Evolutionary conservation across 768 basidiomycete genomes (phyloP).

Genomic region (Tulasnella sp.): DNA sequence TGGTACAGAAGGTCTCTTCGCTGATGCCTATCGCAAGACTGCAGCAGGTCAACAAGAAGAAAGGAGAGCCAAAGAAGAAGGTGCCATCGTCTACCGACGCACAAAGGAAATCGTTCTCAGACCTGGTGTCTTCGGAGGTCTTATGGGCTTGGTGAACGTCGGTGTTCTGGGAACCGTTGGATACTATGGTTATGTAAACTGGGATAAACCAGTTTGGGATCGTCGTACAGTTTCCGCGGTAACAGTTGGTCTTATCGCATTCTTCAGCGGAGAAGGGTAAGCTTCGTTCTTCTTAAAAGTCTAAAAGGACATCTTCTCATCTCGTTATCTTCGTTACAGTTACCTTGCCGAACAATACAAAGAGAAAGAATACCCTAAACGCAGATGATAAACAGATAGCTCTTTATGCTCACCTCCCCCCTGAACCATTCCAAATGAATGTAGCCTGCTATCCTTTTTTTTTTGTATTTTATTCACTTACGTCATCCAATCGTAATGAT

Average conservation of each 20-base stretch:
- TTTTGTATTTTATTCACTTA: too few species aligned
- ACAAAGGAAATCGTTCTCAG: constrained; percentile 44
- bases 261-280: constrained; percentile 60
- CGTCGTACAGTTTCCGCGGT: constrained; percentile 44
- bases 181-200: constrained; percentile 50
- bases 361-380: constrained; percentile 25
- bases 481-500: too few species aligned
- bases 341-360: constrained; percentile 33
- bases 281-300: constrained; percentile 17
- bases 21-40: constrained; percentile 48
- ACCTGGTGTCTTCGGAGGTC: constrained; percentile 52
- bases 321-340: constrained; percentile 20
- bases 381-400: constrained; percentile 9
- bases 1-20: constrained; percentile 47
- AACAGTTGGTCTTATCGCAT: constrained; percentile 42
- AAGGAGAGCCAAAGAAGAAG: constrained; percentile 43
- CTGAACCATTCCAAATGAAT: too few species aligned
- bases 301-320: not conserved
- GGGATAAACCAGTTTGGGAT: constrained; percentile 55
- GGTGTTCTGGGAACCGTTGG: constrained; percentile 49
- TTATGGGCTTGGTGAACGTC: constrained; percentile 50
- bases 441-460: too few species aligned
- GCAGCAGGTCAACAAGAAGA: constrained; percentile 45
- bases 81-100: constrained; percentile 40
- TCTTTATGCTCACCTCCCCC: not conserved